Conservation (phyloP, 192 early-diverging fungal genomes). For the Neocallimastix lanati region DNA sequence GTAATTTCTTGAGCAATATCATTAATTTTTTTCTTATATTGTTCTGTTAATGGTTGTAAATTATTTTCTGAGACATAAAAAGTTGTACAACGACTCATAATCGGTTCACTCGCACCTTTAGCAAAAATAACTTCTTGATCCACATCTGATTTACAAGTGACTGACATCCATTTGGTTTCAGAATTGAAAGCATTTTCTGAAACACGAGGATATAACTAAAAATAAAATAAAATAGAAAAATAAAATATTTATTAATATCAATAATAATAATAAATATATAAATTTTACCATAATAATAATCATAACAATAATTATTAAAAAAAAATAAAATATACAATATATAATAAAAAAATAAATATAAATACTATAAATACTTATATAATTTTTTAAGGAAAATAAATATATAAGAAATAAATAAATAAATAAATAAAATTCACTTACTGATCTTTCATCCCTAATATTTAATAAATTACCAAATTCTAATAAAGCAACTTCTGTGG, state of each 20-base stretch:
- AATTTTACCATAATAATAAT: too few species aligned
- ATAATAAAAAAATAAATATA: too few species aligned
- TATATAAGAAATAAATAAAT: too few species aligned
- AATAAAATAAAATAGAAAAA: too few species aligned
- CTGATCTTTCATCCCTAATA: slow-evolving; percentile 55
- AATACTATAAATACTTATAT: too few species aligned
- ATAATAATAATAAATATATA: too few species aligned
- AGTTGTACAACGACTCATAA: slow-evolving; percentile 51
- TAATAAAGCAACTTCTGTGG: slow-evolving; percentile 85
- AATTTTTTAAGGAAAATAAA: too few species aligned
- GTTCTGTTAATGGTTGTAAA: slow-evolving; percentile 26
- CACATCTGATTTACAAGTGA: slow-evolving; percentile 21
- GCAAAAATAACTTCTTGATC: not conserved
- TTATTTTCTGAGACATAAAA: slow-evolving; percentile 33
- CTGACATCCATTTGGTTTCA: slow-evolving; percentile 87
- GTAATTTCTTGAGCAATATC: slow-evolving; percentile 49
- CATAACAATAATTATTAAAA: not conserved
- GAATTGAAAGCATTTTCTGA: slow-evolving; percentile 77
- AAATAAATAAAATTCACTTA: slow-evolving; percentile 10
- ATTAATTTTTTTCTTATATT: slow-evolving; percentile 32
- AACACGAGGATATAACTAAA: slow-evolving; percentile 28
- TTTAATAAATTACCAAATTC: slow-evolving; percentile 35
- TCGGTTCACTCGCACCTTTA: slow-evolving; percentile 44
- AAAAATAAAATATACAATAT: too few species aligned
- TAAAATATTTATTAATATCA: too few species aligned